Evolutionary conservation across 2,329 filamentous ascomycete species (phyloP).

Genomic region (Rhynchosporium secalis): DNA sequence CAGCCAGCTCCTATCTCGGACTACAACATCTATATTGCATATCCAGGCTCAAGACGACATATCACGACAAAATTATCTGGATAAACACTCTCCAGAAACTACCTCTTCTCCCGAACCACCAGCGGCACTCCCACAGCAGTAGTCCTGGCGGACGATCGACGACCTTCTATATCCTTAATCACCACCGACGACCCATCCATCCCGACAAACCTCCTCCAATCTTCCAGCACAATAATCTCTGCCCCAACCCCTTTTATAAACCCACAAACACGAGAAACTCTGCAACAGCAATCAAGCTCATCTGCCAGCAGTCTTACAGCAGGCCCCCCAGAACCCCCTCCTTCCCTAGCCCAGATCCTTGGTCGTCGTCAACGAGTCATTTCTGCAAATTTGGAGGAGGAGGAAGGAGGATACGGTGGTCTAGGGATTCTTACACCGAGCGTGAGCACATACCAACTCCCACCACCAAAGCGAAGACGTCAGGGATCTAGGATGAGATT

Average conservation of each 20-base stretch:
- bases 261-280: slow-evolving; percentile 27
- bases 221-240: slow-evolving; percentile 50
- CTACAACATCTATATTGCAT: slow-evolving; percentile 16
- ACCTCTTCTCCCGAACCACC: slow-evolving; percentile 22
- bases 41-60: slow-evolving; percentile 13
- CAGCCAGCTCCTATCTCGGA: background rate
- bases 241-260: slow-evolving; percentile 40
- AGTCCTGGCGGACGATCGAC: slow-evolving; percentile 73
- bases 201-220: slow-evolving; percentile 52
- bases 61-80: slow-evolving; percentile 22
- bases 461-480: slow-evolving; percentile 56
- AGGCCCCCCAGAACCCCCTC: slow-evolving; percentile 33
- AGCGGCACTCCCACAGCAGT: slow-evolving; percentile 53
- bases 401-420: slow-evolving; percentile 37
- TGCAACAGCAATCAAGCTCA: slow-evolving; percentile 29
- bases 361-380: slow-evolving; percentile 56
- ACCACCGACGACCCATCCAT: slow-evolving; percentile 66
- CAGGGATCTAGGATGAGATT: slow-evolving; percentile 61
- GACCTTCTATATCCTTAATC: slow-evolving; percentile 57
- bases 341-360: slow-evolving; percentile 45
- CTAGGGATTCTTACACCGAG: slow-evolving; percentile 27
- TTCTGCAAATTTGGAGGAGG: slow-evolving; percentile 43
- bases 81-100: slow-evolving; percentile 20
- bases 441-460: slow-evolving; percentile 22
- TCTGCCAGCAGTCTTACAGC: slow-evolving; percentile 29